Evolutionary conservation across 352 stramenopile genomes (phyloP), one percentile per base, ranked within the genome.

Genomic region (Globisporangium recalcitrans): DNA sequence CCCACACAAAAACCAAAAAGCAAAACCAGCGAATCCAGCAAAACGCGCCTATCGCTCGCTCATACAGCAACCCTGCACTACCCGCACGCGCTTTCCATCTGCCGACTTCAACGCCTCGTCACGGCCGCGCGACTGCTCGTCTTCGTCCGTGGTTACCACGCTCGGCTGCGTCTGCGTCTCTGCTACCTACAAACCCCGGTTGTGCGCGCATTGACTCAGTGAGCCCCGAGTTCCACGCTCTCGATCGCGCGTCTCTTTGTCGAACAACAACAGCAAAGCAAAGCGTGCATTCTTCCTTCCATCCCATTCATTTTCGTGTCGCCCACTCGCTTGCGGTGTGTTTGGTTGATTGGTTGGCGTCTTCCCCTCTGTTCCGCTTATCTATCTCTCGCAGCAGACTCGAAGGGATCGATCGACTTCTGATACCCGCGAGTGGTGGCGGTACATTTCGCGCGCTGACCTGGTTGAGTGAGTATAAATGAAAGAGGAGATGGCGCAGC

Each of bases 401-500:
- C 38, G 16, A 46, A 46, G 38, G 10, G 14, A 22, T 46, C 38
- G 38, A n/a, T n/a, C n/a, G n/a, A n/a, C n/a, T n/a, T 7, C 38
- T 46, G 38, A 46, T 9, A 21, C 16, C 38, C 38, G 21, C 38
- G 16, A 1, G 38, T 44, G 36, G 11, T 29, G 46, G n/a, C 14
- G n/a, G 21, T 9, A 27, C 22, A n/a, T 9, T 31, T 26, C n/a
- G 46, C 21, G 13, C 44, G 21, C 44, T n/a, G 21, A 22, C 46
- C 27, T 2, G 5, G n/a, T 32, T n/a, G 22, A 31, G 14, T 16
- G 22, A 29, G 47, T 22, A 53, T 32, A 53, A 13, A 64, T 64
- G 58, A 64, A 64, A 34, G 49, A 64, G 48, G 58, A 64, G 31
- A 90, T 91, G 79, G 75, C 75, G 36, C 78, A 91, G 56, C 77